Evolutionary conservation across 305 asterid species (phyloP), one percentile per base, ranked within the genome.

Genomic region (Fraxinus floribunda): DNA sequence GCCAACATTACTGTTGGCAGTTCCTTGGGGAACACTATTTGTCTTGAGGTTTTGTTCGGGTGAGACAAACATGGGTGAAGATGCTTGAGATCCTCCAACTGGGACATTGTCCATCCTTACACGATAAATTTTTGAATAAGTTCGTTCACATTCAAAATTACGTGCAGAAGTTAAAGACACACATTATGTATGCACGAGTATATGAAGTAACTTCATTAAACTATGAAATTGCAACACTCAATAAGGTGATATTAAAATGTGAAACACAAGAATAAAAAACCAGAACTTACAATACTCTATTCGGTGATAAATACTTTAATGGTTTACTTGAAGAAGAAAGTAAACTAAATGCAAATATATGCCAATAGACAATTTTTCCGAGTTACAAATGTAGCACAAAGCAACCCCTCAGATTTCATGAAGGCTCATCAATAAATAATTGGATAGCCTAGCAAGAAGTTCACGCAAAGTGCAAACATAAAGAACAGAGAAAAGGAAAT

Each of bases 61-160:
- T 73, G 87, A 79, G 81, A 81, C 78, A 79, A 84, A 77, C 29
- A 70, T 60, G 74, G 87, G 81, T 68, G 81, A 75, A 84, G 89
- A 77, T 80, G 86, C 86, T 78, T 79, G 92, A 76, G 85, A 78
- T 77, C 83, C 89, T 49, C 87, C 89, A 82, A 86, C 64, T n/a
- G 64, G 87, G 78, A 84, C 76, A 73, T 84, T 85, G 82, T 78
- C 90, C 86, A 78, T 41, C 89, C 98, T 94, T 89, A 74, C 81
- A 85, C 79, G 77, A 71, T 79, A 76, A 57, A 79, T 39, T 71
- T 32, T 81, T 62, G 84, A 77, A 57, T 46, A 70, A 72, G 83
- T 72, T 64, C 77, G 82, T 4, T 29, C 76, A 44, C 60, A 80
- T 52, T 39, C 29, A 29, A 73, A 80, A 60, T 38, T 8, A 10